Evolutionary conservation across 305 asterid genomes (phyloP).

Genomic region (Andrographis paniculata): DNA sequence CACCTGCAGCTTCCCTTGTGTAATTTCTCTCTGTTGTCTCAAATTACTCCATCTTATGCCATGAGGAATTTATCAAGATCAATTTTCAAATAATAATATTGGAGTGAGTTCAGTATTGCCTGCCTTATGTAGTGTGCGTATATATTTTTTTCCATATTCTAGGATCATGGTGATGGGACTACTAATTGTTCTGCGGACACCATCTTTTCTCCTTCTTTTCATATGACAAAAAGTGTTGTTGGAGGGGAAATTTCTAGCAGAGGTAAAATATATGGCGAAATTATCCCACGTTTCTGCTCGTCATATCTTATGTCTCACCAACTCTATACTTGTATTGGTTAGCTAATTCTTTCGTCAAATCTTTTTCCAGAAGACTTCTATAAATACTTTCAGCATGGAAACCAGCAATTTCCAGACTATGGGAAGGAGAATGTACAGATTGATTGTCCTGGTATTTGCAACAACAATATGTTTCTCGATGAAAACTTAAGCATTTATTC

Average conservation of each 20-base stretch:
- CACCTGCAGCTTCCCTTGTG: conserved; percentile 7
- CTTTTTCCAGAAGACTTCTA: conserved; percentile 36
- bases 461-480: conserved; percentile 8
- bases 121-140: conserved; percentile 10
- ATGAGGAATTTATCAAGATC: neutral
- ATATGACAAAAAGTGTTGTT: conserved; percentile 36
- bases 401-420: conserved; percentile 41
- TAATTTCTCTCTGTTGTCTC: conserved; percentile 1
- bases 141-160: conserved; percentile 19
- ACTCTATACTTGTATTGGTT: neutral
- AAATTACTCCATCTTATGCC: neutral
- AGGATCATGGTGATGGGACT: conserved; percentile 45
- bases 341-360: conserved; percentile 2
- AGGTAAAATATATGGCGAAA: conserved; percentile 35
- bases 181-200: conserved; percentile 41
- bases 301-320: conserved; percentile 10
- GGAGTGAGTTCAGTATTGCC: conserved; percentile 11
- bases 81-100: neutral
- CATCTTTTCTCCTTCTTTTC: conserved; percentile 91
- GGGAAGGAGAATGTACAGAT: conserved; percentile 43
- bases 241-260: conserved; percentile 50
- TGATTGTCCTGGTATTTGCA: conserved; percentile 49
- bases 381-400: conserved; percentile 51
- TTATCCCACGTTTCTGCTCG: conserved; percentile 4
- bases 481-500: conserved; percentile 6